These are phyloP conservation scores for Eustoma russellianum DNA, from an alignment of 257 asterid genomes.

Conservation along the genomic window DNA sequence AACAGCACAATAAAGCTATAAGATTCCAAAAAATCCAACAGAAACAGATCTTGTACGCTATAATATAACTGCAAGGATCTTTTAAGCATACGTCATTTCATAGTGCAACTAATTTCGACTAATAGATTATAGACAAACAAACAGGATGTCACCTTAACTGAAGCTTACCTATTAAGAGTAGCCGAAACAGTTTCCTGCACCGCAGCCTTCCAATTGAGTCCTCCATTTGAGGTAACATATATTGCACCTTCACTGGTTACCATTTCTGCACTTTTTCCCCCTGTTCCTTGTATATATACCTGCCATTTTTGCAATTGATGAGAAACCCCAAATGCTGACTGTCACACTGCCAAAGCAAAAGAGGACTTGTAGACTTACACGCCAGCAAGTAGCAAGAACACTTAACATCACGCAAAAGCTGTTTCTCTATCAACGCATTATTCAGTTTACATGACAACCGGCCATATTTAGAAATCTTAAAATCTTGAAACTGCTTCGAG, in stretches of 20 bases:
- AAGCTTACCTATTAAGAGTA: conserved; percentile 74
- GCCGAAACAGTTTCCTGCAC: conserved; percentile 97
- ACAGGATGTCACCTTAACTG: conserved; percentile 1
- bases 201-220: conserved; percentile 99
- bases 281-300: conserved; percentile 80
- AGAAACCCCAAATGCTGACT: conserved; percentile 2
- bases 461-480: background rate
- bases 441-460: no score
- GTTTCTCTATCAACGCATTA: no score
- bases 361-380: background rate
- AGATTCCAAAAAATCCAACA: no score
- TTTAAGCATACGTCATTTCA: background rate
- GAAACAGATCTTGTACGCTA: background rate
- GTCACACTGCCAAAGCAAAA: background rate
- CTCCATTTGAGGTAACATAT: conserved; percentile 80
- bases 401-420: no score
- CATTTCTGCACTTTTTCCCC: conserved; percentile 89
- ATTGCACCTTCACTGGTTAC: conserved; percentile 97
- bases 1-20: no score
- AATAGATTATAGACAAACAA: no score
- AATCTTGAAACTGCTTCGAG: background rate
- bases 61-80: background rate
- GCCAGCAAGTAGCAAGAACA: no score
- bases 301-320: conserved; percentile 27
- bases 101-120: background rate